These are phyloP conservation scores for Aspergillus fumigatus DNA, from an alignment of 2,329 filamentous ascomycete species.

Conservation along the genomic window DNA sequence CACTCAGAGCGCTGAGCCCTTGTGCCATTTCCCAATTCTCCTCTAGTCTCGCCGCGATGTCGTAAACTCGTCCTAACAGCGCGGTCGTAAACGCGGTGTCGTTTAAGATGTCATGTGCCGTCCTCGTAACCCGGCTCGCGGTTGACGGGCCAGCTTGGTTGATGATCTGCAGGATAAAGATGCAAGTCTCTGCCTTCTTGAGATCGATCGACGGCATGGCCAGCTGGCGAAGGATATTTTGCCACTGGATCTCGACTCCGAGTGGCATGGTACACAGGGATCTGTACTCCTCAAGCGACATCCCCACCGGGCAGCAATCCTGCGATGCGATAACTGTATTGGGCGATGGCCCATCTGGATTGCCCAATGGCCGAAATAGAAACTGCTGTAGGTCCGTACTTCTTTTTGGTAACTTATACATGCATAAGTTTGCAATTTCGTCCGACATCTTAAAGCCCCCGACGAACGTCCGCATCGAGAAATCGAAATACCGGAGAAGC, in stretches of 20 bases:
- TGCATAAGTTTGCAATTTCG: too few relatives aligned
- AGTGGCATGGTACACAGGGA: constrained; percentile 47
- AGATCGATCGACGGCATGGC: constrained; percentile 47
- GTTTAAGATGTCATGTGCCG: constrained; percentile 20
- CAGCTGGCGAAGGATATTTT: constrained; percentile 53
- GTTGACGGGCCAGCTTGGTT: constrained; percentile 44
- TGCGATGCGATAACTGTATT: constrained; percentile 54
- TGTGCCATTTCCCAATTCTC: not conserved
- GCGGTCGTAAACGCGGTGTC: too few relatives aligned
- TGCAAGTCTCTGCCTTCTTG: constrained; percentile 45
- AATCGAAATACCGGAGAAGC: too few relatives aligned
- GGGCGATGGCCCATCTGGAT: constrained; percentile 25
- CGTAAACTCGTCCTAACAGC: too few relatives aligned
- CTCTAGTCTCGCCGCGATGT: too few relatives aligned
- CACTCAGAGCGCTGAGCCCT: too few relatives aligned
- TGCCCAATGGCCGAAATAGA: constrained; percentile 26
- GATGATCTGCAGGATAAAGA: constrained; percentile 48
- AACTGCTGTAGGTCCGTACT: constrained; percentile 44
- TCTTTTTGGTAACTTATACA: too few relatives aligned
- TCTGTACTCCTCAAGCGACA: constrained; percentile 54
- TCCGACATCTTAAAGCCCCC: too few relatives aligned
- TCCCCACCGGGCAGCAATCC: constrained; percentile 41
- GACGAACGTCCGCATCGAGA: too few relatives aligned
- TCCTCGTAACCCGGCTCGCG: constrained; percentile 7
- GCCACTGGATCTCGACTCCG: constrained; percentile 50